These are phyloP conservation scores for Anacardium occidentale DNA, from an alignment of 345 rosid genomes.

Conservation along the genomic window DNA sequence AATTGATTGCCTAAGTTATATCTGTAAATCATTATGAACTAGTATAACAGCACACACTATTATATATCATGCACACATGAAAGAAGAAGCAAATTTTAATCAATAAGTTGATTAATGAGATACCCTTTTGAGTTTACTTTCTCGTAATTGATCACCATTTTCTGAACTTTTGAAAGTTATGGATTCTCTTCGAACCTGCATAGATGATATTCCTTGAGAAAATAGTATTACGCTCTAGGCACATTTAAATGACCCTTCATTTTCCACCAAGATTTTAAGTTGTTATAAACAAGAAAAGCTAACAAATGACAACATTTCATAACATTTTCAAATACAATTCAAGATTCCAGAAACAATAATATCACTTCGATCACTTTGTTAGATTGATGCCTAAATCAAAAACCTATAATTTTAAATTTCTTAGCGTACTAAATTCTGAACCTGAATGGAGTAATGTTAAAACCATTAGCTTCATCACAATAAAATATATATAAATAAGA, in stretches of 20 bases:
- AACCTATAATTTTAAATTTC: neutral
- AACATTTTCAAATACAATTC: too few relatives aligned
- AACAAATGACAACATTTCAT: too few relatives aligned
- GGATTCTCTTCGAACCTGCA: conserved; percentile 69
- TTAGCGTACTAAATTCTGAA: too few relatives aligned
- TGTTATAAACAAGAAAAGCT: neutral
- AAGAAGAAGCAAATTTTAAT: neutral
- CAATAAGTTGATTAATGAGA: neutral
- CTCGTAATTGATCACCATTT: conserved; percentile 34
- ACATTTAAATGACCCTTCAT: neutral
- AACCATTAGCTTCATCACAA: too few relatives aligned
- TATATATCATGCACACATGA: neutral
- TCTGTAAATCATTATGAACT: neutral
- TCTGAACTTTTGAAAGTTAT: conserved; percentile 7
- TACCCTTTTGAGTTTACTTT: conserved; percentile 62
- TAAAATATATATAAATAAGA: too few relatives aligned
- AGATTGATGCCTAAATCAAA: neutral
- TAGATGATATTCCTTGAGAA: conserved; percentile 1
- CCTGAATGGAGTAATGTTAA: too few relatives aligned
- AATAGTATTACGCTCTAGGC: neutral
- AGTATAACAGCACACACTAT: neutral
- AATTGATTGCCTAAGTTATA: neutral
- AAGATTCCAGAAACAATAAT: neutral
- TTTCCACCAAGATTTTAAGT: neutral
- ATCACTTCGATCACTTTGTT: neutral